Evolutionary conservation across 2,329 filamentous ascomycete species (phyloP).

Genomic region (Aspergillus caelatus): DNA sequence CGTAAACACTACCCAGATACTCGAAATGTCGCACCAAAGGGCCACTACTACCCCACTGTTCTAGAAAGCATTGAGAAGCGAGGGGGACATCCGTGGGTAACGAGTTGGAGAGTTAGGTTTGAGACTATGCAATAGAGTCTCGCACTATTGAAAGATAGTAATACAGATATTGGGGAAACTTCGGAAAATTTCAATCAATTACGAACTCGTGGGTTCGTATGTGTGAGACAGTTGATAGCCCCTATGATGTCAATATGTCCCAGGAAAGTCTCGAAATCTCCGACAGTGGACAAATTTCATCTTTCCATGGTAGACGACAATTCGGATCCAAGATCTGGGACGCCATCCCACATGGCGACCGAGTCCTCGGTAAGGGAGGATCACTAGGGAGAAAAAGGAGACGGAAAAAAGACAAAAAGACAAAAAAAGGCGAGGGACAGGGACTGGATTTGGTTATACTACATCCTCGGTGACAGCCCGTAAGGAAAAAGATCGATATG

Average conservation of each 20-base stretch:
- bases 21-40: neutral
- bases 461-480: neutral
- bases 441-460: neutral
- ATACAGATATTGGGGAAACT: conserved; percentile 14
- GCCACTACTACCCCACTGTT: conserved; percentile 4
- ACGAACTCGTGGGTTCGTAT: conserved; percentile 14
- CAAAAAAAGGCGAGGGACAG: neutral
- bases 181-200: conserved; percentile 20
- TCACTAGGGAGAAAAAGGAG: neutral
- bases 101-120: conserved; percentile 7
- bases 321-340: conserved; percentile 3
- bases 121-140: conserved; percentile 19
- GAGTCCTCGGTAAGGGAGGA: neutral
- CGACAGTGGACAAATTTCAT: neutral
- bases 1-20: neutral
- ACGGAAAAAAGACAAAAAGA: neutral
- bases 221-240: conserved; percentile 17
- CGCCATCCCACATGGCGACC: neutral
- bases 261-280: conserved; percentile 10
- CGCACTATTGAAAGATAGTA: conserved; percentile 20
- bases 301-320: neutral
- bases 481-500: neutral
- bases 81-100: neutral
- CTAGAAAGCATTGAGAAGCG: conserved; percentile 15
- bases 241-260: conserved; percentile 20